These are phyloP conservation scores for Scheffersomyces lignosus DNA, from an alignment of 805 yeast species.

Conservation along the genomic window DNA sequence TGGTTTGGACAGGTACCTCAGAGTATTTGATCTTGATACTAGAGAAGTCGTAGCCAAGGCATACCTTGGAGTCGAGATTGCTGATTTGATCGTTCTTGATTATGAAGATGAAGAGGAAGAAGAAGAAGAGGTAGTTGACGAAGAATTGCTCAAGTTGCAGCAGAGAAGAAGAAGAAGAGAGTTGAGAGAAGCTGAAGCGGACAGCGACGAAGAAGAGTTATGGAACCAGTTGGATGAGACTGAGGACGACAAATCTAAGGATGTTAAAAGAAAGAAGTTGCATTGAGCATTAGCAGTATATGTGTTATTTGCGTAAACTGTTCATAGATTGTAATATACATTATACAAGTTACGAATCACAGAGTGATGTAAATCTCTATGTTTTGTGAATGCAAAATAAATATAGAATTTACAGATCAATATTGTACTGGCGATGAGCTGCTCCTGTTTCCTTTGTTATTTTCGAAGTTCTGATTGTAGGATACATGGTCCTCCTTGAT, in stretches of 20 bases:
- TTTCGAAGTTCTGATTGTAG: too few species aligned
- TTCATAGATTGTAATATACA: too few species aligned
- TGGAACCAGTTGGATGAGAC: slow-evolving; percentile 40
- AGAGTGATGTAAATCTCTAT: too few species aligned
- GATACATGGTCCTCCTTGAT: too few species aligned
- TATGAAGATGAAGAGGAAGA: slow-evolving; percentile 41
- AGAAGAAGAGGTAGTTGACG: slow-evolving; percentile 9
- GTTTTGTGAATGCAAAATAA: too few species aligned
- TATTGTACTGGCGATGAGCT: too few species aligned
- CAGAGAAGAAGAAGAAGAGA: slow-evolving; percentile 22
- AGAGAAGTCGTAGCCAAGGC: slow-evolving; percentile 69
- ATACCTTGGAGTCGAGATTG: slow-evolving; percentile 71
- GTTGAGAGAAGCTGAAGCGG: slow-evolving; percentile 23
- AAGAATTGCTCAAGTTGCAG: slow-evolving; percentile 3
- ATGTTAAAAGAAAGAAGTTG: slow-evolving; percentile 30
- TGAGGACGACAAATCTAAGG: slow-evolving; percentile 28
- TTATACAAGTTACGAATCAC: too few species aligned
- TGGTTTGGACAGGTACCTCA: slow-evolving; percentile 82
- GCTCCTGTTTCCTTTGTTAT: too few species aligned
- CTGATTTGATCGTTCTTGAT: slow-evolving; percentile 51
- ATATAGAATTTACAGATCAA: too few species aligned
- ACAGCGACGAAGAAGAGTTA: slow-evolving; percentile 36
- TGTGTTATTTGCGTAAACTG: too few species aligned
- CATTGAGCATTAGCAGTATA: too few species aligned
- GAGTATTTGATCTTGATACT: slow-evolving; percentile 66